phyloP scores from a whole-genome alignment of 345 rosid genomes.

The Heritiera fomes region DNA sequence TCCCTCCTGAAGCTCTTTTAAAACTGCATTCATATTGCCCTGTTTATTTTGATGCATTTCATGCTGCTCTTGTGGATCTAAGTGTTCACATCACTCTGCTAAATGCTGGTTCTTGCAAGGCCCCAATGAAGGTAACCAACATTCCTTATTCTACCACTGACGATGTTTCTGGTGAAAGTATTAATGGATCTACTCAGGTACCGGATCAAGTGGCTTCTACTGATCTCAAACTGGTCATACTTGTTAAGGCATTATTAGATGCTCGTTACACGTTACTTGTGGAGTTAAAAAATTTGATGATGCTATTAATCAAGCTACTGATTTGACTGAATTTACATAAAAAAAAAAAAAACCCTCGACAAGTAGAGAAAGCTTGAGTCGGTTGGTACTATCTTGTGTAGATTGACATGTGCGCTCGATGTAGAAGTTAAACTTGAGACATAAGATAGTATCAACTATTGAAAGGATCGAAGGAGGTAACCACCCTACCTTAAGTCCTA shows the following conservation, averaged over 20 bases:
- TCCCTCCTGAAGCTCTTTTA: constrained; percentile 91
- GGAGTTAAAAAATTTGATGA: constrained; percentile 66
- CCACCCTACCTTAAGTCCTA: too few species aligned
- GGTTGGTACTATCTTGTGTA: too few species aligned
- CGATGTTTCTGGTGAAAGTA: constrained; percentile 42
- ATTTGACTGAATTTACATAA: constrained; percentile 48
- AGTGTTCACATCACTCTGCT: constrained; percentile 70
- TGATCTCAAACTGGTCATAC: constrained; percentile 44
- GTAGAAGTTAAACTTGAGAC: too few species aligned
- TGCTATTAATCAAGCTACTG: constrained; percentile 47
- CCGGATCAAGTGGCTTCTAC: constrained; percentile 41
- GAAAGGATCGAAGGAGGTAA: too few species aligned
- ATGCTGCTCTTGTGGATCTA: constrained; percentile 77
- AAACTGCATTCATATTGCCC: constrained; percentile 95
- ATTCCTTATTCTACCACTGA: constrained; percentile 29
- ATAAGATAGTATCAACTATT: too few species aligned
- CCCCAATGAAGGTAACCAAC: constrained; percentile 50
- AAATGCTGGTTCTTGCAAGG: constrained; percentile 51
- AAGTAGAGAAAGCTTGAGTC: too few species aligned
- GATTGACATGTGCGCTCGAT: too few species aligned
- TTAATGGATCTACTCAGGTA: constrained; percentile 58
- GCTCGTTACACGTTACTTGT: constrained; percentile 62
- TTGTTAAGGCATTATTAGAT: constrained; percentile 66
- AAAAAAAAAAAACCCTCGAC: too few species aligned
- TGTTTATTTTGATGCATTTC: constrained; percentile 81